Evolutionary conservation across 768 basidiomycete species (phyloP).

Genomic region (Mycena kentingensis): DNA sequence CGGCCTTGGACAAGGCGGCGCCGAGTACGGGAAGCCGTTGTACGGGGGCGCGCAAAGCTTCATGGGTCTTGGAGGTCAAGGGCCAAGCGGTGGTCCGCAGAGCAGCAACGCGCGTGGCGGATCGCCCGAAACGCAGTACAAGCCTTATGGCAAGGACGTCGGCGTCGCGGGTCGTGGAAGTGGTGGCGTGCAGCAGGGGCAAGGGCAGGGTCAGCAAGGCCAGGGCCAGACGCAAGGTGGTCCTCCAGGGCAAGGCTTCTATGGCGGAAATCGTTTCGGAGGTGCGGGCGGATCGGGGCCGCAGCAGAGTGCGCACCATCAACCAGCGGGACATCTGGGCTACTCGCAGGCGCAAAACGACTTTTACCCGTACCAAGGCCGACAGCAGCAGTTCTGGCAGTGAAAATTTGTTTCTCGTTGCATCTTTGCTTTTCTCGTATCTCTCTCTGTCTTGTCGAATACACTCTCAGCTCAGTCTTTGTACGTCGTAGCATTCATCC

Average conservation of each 20-base stretch:
- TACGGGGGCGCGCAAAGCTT: constrained; percentile 67
- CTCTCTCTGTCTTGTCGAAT: constrained; percentile 16
- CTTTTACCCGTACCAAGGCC: constrained; percentile 76
- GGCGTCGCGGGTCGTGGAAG: constrained; percentile 48
- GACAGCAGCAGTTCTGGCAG: constrained; percentile 66
- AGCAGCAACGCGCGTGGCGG: constrained; percentile 43
- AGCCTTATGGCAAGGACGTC: constrained; percentile 75
- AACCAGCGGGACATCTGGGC: constrained; percentile 53
- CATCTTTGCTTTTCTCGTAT: constrained; percentile 18
- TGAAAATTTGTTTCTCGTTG: constrained; percentile 29
- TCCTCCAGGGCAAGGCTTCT: constrained; percentile 54
- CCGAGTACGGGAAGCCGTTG: constrained; percentile 29
- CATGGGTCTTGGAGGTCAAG: constrained; percentile 61
- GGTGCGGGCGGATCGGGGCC: constrained; percentile 43
- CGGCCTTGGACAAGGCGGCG: constrained; percentile 27
- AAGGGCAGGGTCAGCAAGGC: constrained; percentile 44
- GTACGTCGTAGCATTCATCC: too few species aligned
- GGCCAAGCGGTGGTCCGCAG: constrained; percentile 36
- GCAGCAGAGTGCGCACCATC: constrained; percentile 45
- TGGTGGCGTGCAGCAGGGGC: constrained; percentile 50
- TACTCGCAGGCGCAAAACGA: constrained; percentile 69
- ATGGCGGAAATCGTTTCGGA: constrained; percentile 49
- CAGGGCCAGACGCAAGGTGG: constrained; percentile 47
- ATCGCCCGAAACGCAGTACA: constrained; percentile 75
- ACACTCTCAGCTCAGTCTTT: too few species aligned